Evolutionary conservation across 768 basidiomycete genomes (phyloP).

Genomic region (Leccinum ochraceum): DNA sequence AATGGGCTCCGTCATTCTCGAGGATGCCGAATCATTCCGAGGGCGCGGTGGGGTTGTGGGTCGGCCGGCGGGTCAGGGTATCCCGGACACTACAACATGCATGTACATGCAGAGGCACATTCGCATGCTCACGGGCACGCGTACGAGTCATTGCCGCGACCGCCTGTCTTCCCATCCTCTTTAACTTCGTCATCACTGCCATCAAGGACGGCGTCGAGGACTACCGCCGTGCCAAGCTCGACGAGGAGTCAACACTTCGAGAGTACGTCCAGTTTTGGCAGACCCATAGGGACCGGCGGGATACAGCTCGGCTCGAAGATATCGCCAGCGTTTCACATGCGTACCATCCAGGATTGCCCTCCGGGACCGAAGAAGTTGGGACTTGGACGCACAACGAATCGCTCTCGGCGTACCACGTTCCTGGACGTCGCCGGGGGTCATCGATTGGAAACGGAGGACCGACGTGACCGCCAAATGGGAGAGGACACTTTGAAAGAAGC

Average conservation of each 20-base stretch:
- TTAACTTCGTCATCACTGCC: slow-evolving; percentile 86
- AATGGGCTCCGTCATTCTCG: slow-evolving; percentile 13
- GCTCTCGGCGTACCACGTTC: slow-evolving; percentile 53
- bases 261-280: slow-evolving; percentile 43
- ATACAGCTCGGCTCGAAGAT: slow-evolving; percentile 55
- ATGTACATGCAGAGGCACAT: slow-evolving; percentile 21
- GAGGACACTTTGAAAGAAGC: slow-evolving; percentile 96
- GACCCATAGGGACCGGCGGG: slow-evolving; percentile 43
- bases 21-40: too few relatives aligned
- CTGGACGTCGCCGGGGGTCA: slow-evolving; percentile 62
- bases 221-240: slow-evolving; percentile 82
- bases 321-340: slow-evolving; percentile 67
- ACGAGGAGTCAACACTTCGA: slow-evolving; percentile 95
- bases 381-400: slow-evolving; percentile 43
- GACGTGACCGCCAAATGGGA: slow-evolving; percentile 86
- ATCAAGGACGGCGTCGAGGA: slow-evolving; percentile 83
- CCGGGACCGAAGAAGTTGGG: slow-evolving; percentile 9
- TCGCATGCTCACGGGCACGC: neutral
- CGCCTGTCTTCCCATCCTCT: slow-evolving; percentile 81
- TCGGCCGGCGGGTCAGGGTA: neutral
- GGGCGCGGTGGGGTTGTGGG: neutral
- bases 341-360: slow-evolving; percentile 53
- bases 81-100: neutral
- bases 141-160: slow-evolving; percentile 46
- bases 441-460: slow-evolving; percentile 74